Conservation (phyloP, 2,329 filamentous ascomycete species). For the Monosporascus ibericus region DNA sequence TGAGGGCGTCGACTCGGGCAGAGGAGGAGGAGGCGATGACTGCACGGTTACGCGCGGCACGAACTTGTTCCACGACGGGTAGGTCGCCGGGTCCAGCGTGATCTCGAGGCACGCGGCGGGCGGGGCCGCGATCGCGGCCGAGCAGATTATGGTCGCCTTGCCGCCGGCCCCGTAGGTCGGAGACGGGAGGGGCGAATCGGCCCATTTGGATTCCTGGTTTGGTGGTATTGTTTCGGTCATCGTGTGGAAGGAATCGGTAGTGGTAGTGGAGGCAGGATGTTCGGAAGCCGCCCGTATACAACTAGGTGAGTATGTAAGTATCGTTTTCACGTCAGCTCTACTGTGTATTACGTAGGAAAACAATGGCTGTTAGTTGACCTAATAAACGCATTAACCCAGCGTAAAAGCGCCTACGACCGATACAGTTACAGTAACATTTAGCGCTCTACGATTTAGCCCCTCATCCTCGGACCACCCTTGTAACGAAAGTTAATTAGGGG, state of each 20-base stretch:
- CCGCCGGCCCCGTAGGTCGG: slow-evolving; percentile 25
- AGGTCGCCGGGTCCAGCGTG: slow-evolving; percentile 25
- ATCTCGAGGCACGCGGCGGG: slow-evolving; percentile 25
- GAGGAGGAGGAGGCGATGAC: slow-evolving; percentile 4
- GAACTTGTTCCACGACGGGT: slow-evolving; percentile 31
- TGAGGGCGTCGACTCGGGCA: slow-evolving; percentile 4
- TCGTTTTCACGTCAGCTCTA: too few species aligned
- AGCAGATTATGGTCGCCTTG: slow-evolving; percentile 24
- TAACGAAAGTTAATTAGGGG: too few species aligned
- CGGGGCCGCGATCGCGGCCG: slow-evolving; percentile 27
- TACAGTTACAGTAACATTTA: too few species aligned
- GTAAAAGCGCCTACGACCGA: too few species aligned
- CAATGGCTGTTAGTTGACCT: too few species aligned
- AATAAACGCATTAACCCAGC: too few species aligned
- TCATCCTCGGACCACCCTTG: too few species aligned
- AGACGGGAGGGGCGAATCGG: slow-evolving; percentile 18
- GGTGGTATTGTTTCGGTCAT: slow-evolving; percentile 8
- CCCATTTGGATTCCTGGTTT: slow-evolving; percentile 10
- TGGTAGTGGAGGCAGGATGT: too few species aligned
- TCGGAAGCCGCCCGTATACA: too few species aligned
- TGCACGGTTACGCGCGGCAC: slow-evolving; percentile 21
- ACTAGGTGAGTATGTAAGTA: too few species aligned
- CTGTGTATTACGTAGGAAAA: too few species aligned
- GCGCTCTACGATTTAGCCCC: too few species aligned
- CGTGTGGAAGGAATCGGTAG: background rate